Evolutionary conservation across 495 filamentous ascomycete genomes (phyloP), one percentile per base, ranked within the genome.

Genomic region (Annulohypoxylon maeteangense): DNA sequence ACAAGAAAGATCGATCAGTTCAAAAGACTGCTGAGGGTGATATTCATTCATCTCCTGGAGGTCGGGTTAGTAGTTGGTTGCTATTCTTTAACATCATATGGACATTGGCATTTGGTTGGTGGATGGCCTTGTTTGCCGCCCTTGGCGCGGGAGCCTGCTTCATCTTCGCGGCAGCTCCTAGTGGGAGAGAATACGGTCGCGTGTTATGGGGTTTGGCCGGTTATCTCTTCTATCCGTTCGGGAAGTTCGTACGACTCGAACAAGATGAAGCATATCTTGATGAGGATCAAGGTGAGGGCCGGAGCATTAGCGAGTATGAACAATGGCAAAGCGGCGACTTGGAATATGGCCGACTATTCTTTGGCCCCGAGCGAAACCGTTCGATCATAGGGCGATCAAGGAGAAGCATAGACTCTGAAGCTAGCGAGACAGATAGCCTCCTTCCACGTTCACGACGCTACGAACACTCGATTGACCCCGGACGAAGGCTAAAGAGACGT

Each of bases 261-360:
- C 92, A 93, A 71, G 94, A 99, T 73, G 95, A 98, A 74, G 90
- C 90, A 32, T 99, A 99, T 78, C 86, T 93, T 22, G 93, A 98
- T 71, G 95, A 99, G 79, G 95, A 99, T 78, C 90, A 97, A 75
- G 96, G 94, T n/a, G 95, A 99, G 81, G 95, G 96, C n/a, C 88
- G 95, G 74, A 98, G 94, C 79, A 98, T 99, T 77, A 97, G 93
- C 76, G 95, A 99, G 80, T 99, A 99, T 79, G 95, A 98, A 78
- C 94, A 97, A 78, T 99, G 95, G 95, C 95, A 99, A 78, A 97
- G 90, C 72, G 95, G 95, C 38, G 95, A 99, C 76, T 82, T 99
- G 36, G 95, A 99, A 79, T 92, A 97, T 79, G 95, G 95, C 3
- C 86, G 94, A 12, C 87, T 98, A 7, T 98, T 98, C 84, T 99